Evolutionary conservation across 2,329 filamentous ascomycete genomes (phyloP).

Genomic region (Chaetomiaceae sp.): DNA sequence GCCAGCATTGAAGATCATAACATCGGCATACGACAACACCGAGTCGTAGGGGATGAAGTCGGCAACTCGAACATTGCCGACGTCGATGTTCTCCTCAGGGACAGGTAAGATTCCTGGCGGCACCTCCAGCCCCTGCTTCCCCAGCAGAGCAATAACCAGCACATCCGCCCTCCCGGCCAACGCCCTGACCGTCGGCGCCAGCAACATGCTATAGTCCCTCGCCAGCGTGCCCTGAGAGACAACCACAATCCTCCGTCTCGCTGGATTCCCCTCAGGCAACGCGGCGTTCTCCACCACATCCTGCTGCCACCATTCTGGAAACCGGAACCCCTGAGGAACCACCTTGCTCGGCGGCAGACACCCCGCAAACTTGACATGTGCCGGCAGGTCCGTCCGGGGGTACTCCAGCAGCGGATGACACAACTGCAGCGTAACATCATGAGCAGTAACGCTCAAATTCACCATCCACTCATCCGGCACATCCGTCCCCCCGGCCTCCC

Average conservation of each 20-base stretch:
- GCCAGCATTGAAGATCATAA: slow-evolving; percentile 45
- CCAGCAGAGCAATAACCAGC: slow-evolving; percentile 33
- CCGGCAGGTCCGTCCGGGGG: slow-evolving; percentile 35
- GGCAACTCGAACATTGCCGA: slow-evolving; percentile 37
- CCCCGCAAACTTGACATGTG: slow-evolving; percentile 41
- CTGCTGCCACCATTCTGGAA: slow-evolving; percentile 43
- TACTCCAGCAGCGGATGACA: slow-evolving; percentile 40
- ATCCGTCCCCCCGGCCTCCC: slow-evolving; percentile 17
- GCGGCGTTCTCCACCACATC: slow-evolving; percentile 6
- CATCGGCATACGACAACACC: slow-evolving; percentile 38
- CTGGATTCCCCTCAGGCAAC: background rate
- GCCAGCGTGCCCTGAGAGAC: slow-evolving; percentile 45
- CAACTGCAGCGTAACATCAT: slow-evolving; percentile 35
- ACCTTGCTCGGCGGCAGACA: slow-evolving; percentile 31
- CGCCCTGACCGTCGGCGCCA: slow-evolving; percentile 40
- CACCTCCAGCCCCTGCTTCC: slow-evolving; percentile 27
- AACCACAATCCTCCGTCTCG: slow-evolving; percentile 36
- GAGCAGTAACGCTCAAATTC: slow-evolving; percentile 21
- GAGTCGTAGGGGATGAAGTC: slow-evolving; percentile 47
- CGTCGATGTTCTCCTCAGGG: background rate
- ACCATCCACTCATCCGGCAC: slow-evolving; percentile 16
- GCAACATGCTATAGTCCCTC: slow-evolving; percentile 35
- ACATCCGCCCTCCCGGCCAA: slow-evolving; percentile 39
- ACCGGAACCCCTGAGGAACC: slow-evolving; percentile 27
- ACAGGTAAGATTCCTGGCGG: slow-evolving; percentile 27